These are phyloP conservation scores for Isabelozyma heimii DNA, from an alignment of 805 yeast genomes.

Conservation along the genomic window DNA sequence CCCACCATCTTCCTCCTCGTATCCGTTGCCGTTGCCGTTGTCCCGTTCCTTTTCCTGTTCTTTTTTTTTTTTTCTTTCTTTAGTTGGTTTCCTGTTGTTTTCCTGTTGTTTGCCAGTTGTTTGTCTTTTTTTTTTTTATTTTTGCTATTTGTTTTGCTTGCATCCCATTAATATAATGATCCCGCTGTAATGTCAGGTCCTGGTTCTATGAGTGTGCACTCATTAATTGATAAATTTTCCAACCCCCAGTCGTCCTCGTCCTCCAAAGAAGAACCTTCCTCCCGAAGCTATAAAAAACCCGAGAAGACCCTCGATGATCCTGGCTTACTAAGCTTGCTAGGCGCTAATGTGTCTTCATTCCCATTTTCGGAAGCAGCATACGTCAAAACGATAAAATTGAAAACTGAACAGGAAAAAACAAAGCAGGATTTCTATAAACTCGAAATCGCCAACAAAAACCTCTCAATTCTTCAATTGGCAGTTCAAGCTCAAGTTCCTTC, in stretches of 20 bases:
- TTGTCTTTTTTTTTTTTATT: too few relatives aligned
- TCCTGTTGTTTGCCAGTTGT: too few relatives aligned
- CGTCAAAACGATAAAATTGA: constrained; percentile 54
- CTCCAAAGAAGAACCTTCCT: not conserved
- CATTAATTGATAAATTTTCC: constrained; percentile 32
- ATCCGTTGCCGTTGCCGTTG: too few relatives aligned
- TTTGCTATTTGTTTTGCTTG: too few relatives aligned
- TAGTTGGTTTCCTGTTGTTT: too few relatives aligned
- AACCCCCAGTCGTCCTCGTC: constrained; percentile 1
- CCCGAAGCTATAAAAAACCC: not conserved
- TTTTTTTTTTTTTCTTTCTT: too few relatives aligned
- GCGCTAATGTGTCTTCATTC: constrained; percentile 51
- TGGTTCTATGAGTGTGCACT: constrained; percentile 39
- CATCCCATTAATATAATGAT: too few relatives aligned
- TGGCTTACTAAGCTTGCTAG: constrained; percentile 42
- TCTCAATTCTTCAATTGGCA: constrained; percentile 64
- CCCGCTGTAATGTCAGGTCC: constrained; percentile 6
- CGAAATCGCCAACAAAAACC: constrained; percentile 58
- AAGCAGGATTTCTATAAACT: constrained; percentile 73
- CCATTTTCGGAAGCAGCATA: constrained; percentile 58
- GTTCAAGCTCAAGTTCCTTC: constrained; percentile 62
- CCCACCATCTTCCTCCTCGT: too few relatives aligned
- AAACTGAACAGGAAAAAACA: constrained; percentile 75
- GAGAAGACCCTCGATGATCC: constrained; percentile 2
- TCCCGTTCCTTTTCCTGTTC: too few relatives aligned